phyloP scores from a whole-genome alignment of 208 protist genomes.

The Acanthamoeba healyi region DNA sequence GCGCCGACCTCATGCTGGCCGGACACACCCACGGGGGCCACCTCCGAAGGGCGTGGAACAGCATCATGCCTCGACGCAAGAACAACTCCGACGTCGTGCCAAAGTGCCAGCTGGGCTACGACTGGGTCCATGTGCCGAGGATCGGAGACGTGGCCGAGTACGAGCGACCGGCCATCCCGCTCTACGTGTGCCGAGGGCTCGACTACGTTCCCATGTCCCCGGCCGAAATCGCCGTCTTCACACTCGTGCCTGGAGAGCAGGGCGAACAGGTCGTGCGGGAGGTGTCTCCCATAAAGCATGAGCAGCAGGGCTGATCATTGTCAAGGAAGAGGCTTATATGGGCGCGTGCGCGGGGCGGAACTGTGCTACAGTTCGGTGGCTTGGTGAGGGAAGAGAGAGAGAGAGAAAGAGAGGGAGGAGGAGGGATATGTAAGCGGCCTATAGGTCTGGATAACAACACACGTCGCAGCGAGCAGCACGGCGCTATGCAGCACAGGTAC shows the following conservation, averaged over 20 bases:
- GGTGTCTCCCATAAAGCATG: not conserved
- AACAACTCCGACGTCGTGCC: conserved; percentile 44
- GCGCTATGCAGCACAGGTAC: not conserved
- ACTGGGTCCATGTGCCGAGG: not conserved
- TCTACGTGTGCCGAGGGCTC: conserved; percentile 33
- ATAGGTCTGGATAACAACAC: not conserved
- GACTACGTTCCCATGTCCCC: not conserved
- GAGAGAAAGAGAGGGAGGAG: not conserved
- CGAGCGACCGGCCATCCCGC: not conserved
- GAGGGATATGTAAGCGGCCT: not conserved
- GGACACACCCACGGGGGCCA: conserved; percentile 46
- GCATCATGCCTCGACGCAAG: conserved; percentile 67
- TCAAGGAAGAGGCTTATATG: too few relatives aligned
- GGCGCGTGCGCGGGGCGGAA: too few relatives aligned
- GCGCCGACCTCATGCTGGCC: conserved; percentile 58
- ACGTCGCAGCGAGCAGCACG: too few relatives aligned
- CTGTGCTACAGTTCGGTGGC: not conserved
- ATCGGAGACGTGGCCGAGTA: not conserved
- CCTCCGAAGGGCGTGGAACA: too few relatives aligned
- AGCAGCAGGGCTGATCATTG: too few relatives aligned
- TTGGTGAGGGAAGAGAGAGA: not conserved
- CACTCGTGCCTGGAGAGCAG: conserved; percentile 29
- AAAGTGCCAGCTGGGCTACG: conserved; percentile 55
- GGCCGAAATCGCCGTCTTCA: conserved; percentile 41
- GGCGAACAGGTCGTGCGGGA: not conserved